Percentiles rank a stretch among this genome's conserved stretches.
These are phyloP conservation scores for Pleurotus djamor DNA, from an alignment of 768 basidiomycete genomes.

Conservation along the genomic window DNA sequence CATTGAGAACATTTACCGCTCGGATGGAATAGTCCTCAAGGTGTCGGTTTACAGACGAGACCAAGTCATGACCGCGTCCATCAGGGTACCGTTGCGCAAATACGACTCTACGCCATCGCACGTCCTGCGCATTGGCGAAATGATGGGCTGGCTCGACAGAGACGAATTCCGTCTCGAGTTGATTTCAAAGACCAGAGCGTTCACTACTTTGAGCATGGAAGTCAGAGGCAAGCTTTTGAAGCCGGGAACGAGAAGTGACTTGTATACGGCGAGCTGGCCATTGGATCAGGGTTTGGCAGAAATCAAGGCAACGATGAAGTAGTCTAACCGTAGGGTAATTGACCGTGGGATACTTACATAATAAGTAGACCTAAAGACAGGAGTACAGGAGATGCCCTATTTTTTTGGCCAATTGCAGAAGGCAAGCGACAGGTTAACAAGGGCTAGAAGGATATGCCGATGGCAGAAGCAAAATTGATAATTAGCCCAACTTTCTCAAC, in stretches of 20 bases:
- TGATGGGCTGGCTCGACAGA: not conserved
- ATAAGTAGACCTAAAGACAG: too few species aligned
- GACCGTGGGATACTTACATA: too few species aligned
- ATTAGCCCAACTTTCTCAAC: not conserved
- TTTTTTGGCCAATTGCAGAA: too few species aligned
- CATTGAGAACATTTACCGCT: not conserved
- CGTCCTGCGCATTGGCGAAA: not conserved
- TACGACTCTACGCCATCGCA: not conserved
- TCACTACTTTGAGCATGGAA: not conserved
- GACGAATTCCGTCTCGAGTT: not conserved
- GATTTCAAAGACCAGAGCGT: not conserved
- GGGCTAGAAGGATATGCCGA: not conserved
- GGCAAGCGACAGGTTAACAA: not conserved
- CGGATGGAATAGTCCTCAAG: not conserved
- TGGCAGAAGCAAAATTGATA: not conserved
- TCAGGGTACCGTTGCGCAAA: not conserved
- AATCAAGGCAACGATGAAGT: not conserved
- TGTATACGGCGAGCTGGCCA: not conserved
- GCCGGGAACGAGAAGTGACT: not conserved
- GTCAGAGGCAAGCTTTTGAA: not conserved
- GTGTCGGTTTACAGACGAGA: not conserved
- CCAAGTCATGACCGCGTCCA: not conserved
- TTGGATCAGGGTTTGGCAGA: not conserved
- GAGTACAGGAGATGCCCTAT: too few species aligned
- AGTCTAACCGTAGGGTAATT: too few species aligned